phyloP scores from a whole-genome alignment of 106 monocot species.

The Ottelia alismoides region DNA sequence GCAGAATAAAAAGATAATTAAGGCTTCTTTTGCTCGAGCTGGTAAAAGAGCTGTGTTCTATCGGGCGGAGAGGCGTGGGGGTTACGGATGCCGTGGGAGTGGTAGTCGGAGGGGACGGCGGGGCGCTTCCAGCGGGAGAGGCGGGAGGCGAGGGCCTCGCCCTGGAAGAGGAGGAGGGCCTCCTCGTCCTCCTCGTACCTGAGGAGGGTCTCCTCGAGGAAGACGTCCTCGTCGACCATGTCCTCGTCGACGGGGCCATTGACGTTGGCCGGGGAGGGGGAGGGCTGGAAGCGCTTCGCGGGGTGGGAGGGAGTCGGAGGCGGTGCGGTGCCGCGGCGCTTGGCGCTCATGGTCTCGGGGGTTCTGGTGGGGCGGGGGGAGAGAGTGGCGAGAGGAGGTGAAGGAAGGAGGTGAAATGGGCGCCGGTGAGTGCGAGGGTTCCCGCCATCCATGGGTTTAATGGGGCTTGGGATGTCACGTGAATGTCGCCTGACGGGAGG shows the following conservation, averaged over 20 bases:
- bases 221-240: constrained; percentile 98
- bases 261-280: background rate
- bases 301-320: constrained; percentile 14
- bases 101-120: constrained; percentile 31
- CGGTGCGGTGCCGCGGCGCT: constrained; percentile 36
- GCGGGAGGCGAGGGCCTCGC: constrained; percentile 64
- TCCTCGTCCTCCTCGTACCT: constrained; percentile 71
- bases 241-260: constrained; percentile 61
- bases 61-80: background rate
- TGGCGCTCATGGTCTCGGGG: constrained; percentile 31
- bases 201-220: constrained; percentile 65
- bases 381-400: too few species aligned
- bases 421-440: too few species aligned
- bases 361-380: too few species aligned
- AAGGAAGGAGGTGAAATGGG: too few species aligned
- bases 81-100: constrained; percentile 53
- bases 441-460: too few species aligned
- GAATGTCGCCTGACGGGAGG: too few species aligned
- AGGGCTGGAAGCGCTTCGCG: constrained; percentile 44
- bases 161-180: constrained; percentile 45
- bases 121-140: constrained; percentile 85
- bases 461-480: too few species aligned
- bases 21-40: too few species aligned
- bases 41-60: too few species aligned
- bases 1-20: background rate